phyloP scores from a whole-genome alignment of 2,329 filamentous ascomycete species.

The Arthrinium phaeospermum region DNA sequence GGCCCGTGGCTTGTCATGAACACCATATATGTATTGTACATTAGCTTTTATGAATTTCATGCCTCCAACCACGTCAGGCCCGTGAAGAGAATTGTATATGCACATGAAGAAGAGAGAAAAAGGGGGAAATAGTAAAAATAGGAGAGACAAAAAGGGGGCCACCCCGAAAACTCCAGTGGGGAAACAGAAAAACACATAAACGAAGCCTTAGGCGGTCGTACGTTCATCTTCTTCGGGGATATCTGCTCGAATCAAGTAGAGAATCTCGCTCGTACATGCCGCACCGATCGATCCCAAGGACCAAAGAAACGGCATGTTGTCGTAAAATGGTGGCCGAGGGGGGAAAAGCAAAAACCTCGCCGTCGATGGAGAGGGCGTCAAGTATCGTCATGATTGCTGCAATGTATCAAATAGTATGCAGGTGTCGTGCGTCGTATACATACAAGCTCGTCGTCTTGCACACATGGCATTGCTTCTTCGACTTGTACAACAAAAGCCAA shows the following conservation, averaged over 20 bases:
- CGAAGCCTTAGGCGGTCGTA: constrained; percentile 12
- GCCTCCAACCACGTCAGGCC: background rate
- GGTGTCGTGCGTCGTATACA: constrained; percentile 14
- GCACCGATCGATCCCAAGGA: background rate
- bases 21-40: constrained; percentile 18
- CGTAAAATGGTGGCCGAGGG: background rate
- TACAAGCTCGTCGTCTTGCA: constrained; percentile 15
- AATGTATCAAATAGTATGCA: constrained; percentile 15
- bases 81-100: constrained; percentile 17
- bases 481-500: constrained; percentile 16
- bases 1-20: constrained; percentile 10
- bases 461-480: constrained; percentile 12
- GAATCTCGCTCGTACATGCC: constrained; percentile 13
- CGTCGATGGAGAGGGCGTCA: constrained; percentile 2
- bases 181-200: background rate
- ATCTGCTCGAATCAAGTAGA: constrained; percentile 16
- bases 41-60: constrained; percentile 16
- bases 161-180: background rate
- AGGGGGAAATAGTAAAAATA: background rate
- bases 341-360: background rate
- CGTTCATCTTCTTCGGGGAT: constrained; percentile 8
- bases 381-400: constrained; percentile 15
- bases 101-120: constrained; percentile 8
- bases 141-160: background rate
- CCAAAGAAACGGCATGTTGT: constrained; percentile 1